phyloP scores from a whole-genome alignment of 2,329 filamentous ascomycete genomes.

The Aureobasidium subglaciale region DNA sequence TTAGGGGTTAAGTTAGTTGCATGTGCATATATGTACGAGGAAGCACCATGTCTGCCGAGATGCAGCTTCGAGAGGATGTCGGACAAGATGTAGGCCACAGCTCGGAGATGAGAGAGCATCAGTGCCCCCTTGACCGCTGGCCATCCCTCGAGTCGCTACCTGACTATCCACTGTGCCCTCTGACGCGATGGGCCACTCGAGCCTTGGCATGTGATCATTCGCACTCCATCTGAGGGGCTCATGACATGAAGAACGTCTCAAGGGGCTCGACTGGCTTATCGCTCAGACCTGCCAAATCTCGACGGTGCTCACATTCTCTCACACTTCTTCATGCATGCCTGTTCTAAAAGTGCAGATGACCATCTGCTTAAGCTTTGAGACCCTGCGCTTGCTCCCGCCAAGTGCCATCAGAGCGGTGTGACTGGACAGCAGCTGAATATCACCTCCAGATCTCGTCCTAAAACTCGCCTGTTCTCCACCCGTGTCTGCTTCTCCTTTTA shows the following conservation, averaged over 20 bases:
- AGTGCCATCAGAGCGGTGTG: neutral
- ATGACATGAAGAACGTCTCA: constrained; percentile 10
- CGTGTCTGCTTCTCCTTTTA: neutral
- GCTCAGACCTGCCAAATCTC: neutral
- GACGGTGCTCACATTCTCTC: neutral
- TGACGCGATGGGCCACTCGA: constrained; percentile 1
- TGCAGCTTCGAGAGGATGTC: neutral
- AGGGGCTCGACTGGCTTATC: neutral
- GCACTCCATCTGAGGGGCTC: neutral
- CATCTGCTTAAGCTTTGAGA: neutral
- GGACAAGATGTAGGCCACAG: neutral
- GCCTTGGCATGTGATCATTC: constrained; percentile 9
- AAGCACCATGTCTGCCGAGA: neutral
- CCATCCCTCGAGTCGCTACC: constrained; percentile 7
- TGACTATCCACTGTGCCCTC: neutral
- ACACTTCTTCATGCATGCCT: neutral
- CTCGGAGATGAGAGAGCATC: constrained; percentile 1
- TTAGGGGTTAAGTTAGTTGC: constrained; percentile 15
- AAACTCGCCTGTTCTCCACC: neutral
- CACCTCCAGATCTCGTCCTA: neutral
- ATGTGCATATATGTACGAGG: constrained; percentile 3
- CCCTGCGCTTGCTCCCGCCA: constrained; percentile 6
- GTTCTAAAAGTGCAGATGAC: constrained; percentile 6
- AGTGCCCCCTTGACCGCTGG: constrained; percentile 13
- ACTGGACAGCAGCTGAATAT: neutral